Conservation (phyloP, 2,329 filamentous ascomycete genomes). For the Rugonectria rugulosa region DNA sequence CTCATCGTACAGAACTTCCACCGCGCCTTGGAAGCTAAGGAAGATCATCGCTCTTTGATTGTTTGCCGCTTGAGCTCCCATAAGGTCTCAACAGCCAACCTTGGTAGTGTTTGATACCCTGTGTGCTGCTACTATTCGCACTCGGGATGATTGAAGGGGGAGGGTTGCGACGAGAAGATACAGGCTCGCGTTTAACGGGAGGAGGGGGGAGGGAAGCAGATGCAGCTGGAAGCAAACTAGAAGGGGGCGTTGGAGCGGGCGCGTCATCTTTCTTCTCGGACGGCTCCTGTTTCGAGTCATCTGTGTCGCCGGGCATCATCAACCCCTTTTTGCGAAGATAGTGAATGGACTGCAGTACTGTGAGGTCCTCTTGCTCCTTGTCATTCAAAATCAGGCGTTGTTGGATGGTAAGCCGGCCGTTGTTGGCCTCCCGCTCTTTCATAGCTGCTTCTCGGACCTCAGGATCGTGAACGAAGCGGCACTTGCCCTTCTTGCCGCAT, state of each 20-base stretch:
- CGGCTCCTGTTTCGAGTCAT: slow-evolving; percentile 24
- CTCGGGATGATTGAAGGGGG: slow-evolving; percentile 40
- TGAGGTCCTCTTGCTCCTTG: slow-evolving; percentile 72
- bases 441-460: slow-evolving; percentile 69
- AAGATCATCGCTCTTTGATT: slow-evolving; percentile 44
- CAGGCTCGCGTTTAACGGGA: slow-evolving; percentile 44
- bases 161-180: slow-evolving; percentile 43
- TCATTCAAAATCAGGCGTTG: slow-evolving; percentile 72
- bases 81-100: slow-evolving; percentile 49
- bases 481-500: slow-evolving; percentile 78
- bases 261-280: slow-evolving; percentile 26
- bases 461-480: slow-evolving; percentile 74
- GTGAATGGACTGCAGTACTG: slow-evolving; percentile 70
- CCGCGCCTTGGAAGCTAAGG: slow-evolving; percentile 33
- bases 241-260: slow-evolving; percentile 27
- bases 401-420: slow-evolving; percentile 70
- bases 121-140: slow-evolving; percentile 43
- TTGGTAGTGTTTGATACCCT: slow-evolving; percentile 46
- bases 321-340: slow-evolving; percentile 69
- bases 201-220: slow-evolving; percentile 48
- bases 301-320: slow-evolving; percentile 44
- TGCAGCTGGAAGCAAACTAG: slow-evolving; percentile 49
- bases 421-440: slow-evolving; percentile 69
- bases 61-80: slow-evolving; percentile 43
- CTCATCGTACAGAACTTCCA: background rate